phyloP scores from a whole-genome alignment of 192 early-diverging fungal species.

The Coemansia sp. region DNA sequence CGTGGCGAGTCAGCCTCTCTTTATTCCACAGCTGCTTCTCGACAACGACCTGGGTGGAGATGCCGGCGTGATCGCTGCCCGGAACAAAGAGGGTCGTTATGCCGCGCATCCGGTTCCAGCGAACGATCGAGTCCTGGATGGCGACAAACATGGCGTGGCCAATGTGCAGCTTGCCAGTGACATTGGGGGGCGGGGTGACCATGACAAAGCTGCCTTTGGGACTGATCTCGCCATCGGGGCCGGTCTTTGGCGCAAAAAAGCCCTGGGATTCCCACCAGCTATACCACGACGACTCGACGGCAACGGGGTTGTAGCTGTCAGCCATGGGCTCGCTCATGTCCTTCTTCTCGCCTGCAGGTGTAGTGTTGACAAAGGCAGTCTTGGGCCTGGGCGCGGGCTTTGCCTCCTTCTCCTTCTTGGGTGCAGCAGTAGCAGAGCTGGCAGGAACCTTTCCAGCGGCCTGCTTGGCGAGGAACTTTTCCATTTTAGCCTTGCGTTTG shows the following conservation, averaged over 20 bases:
- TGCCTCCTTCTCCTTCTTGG: conserved; percentile 56
- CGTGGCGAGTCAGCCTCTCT: conserved; percentile 79
- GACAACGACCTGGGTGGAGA: conserved; percentile 95
- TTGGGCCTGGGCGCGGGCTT: conserved; percentile 54
- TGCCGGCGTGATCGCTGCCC: conserved; percentile 96
- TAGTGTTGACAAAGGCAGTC: conserved; percentile 73
- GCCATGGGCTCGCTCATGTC: conserved; percentile 72
- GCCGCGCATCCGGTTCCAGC: conserved; percentile 99
- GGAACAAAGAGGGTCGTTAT: conserved; percentile 92
- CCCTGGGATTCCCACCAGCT: conserved; percentile 95
- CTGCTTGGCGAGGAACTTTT: conserved; percentile 90
- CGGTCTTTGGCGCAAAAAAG: conserved; percentile 78
- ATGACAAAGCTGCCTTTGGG: conserved; percentile 85
- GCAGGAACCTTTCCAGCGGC: conserved; percentile 38
- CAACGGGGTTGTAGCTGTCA: conserved; percentile 78
- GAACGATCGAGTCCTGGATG: conserved; percentile 90
- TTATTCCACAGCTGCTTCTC: conserved; percentile 94
- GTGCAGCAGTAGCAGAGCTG: conserved; percentile 10
- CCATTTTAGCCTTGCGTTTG: conserved; percentile 86
- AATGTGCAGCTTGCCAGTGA: conserved; percentile 95
- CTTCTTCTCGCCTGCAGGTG: conserved; percentile 87
- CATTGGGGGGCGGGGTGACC: conserved; percentile 97
- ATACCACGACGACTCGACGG: conserved; percentile 96
- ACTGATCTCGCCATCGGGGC: conserved; percentile 58
- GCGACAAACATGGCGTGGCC: conserved; percentile 92